Percentiles rank a stretch among this genome's conserved stretches.
Conservation (phyloP, 345 rosid species). For the Dimocarpus longan region DNA sequence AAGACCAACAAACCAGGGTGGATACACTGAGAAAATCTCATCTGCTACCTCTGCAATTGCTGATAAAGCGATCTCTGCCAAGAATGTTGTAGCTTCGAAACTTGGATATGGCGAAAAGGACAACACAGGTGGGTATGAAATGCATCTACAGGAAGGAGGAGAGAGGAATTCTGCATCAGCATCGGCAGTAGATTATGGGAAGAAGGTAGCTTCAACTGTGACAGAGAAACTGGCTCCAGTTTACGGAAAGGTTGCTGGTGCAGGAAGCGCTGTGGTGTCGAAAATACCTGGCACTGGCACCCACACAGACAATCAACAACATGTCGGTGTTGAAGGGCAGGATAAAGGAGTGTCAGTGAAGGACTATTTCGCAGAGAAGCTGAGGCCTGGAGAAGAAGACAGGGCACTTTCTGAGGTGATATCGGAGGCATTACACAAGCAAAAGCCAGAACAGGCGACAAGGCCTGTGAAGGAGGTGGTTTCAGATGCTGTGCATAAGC, state of each 20-base stretch:
- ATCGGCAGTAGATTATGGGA: constrained; percentile 40
- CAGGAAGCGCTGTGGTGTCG: constrained; percentile 39
- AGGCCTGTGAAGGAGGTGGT: constrained; percentile 38
- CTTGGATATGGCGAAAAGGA: constrained; percentile 51
- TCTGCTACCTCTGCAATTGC: constrained; percentile 50
- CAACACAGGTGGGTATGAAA: constrained; percentile 3
- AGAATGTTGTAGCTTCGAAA: constrained; percentile 54
- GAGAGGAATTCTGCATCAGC: constrained; percentile 16
- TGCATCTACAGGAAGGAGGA: background rate
- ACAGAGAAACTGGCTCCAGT: constrained; percentile 53
- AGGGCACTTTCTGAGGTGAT: constrained; percentile 65
- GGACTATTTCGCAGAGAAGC: constrained; percentile 55
- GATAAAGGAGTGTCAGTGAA: constrained; percentile 56
- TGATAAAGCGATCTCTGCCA: constrained; percentile 49
- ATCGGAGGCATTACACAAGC: constrained; percentile 42
- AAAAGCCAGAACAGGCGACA: constrained; percentile 19
- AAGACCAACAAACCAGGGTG: constrained; percentile 27
- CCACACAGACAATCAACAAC: background rate
- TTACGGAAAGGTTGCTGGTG: constrained; percentile 46
- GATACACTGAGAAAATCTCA: constrained; percentile 41
- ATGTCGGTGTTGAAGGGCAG: constrained; percentile 18
- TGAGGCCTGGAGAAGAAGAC: constrained; percentile 81
- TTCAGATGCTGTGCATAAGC: background rate
- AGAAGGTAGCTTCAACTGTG: constrained; percentile 46
- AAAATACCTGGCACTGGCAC: constrained; percentile 34